Percentiles rank a stretch among this genome's conserved stretches.
Evolutionary conservation across 129 eudicot genomes (phyloP).

Genomic region (Tagetes patula): DNA sequence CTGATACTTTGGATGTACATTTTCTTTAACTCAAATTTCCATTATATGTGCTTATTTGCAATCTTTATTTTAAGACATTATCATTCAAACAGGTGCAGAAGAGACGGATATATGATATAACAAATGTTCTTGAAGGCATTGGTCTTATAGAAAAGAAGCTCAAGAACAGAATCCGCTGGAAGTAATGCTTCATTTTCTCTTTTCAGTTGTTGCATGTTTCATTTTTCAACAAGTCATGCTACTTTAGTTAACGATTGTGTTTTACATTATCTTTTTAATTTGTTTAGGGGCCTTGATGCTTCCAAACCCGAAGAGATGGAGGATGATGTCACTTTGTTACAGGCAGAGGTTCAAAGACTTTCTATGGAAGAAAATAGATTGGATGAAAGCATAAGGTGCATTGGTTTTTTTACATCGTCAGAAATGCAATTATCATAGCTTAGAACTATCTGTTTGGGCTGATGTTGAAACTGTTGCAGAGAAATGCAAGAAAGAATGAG

Average conservation of each 20-base stretch:
- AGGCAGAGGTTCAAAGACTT: conserved; percentile 86
- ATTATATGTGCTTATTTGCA: conserved; percentile 1
- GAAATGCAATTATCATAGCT: conserved; percentile 21
- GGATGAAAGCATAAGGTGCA: conserved; percentile 87
- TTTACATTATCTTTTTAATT: conserved; percentile 63
- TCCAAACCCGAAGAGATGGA: conserved; percentile 81
- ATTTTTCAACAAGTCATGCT: conserved; percentile 30
- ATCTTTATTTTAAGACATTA: background rate
- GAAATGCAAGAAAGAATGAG: conserved; percentile 92
- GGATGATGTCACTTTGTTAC: conserved; percentile 60
- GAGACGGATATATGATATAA: conserved; percentile 96
- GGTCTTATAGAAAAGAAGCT: conserved; percentile 98
- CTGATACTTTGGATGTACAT: conserved; percentile 88
- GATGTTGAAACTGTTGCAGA: conserved; percentile 48
- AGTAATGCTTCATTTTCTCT: conserved; percentile 48
- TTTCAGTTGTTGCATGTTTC: background rate
- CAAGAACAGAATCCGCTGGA: conserved; percentile 95
- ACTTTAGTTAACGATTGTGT: conserved; percentile 71
- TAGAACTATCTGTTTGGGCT: conserved; percentile 21
- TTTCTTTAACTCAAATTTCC: background rate
- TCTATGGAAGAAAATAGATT: conserved; percentile 74
- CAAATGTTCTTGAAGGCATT: conserved; percentile 98
- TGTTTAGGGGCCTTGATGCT: conserved; percentile 80
- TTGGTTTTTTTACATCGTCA: conserved; percentile 14
- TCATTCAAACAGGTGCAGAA: conserved; percentile 77